Evolutionary conservation across 176 grass and related monocot species (phyloP).

Genomic region (Chloris gayana): DNA sequence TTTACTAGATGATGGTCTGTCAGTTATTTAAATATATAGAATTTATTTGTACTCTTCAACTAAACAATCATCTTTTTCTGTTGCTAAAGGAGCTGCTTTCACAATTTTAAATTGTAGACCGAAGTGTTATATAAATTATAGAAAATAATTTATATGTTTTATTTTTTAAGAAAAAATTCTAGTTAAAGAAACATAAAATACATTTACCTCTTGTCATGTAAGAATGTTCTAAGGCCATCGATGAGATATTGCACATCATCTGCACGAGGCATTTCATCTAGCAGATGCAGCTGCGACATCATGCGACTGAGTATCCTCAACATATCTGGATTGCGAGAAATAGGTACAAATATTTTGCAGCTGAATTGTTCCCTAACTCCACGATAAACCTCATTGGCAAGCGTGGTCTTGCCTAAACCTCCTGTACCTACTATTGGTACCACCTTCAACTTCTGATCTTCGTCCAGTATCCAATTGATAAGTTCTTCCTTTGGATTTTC

Average conservation of each 20-base stretch:
- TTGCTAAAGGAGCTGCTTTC: background rate
- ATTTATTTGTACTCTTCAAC: background rate
- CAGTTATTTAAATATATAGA: too few relatives aligned
- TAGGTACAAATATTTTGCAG: background rate
- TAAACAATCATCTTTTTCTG: background rate
- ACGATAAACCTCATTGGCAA: constrained; percentile 12
- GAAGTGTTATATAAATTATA: too few relatives aligned
- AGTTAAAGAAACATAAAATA: too few relatives aligned
- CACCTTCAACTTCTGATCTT: background rate
- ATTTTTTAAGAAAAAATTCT: background rate
- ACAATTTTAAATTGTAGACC: background rate
- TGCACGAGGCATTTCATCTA: too few relatives aligned
- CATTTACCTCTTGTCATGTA: constrained; percentile 12
- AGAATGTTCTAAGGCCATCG: background rate
- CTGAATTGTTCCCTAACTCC: background rate
- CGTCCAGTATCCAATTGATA: background rate
- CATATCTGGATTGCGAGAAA: constrained; percentile 4
- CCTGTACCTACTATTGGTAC: background rate
- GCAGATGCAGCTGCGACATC: background rate
- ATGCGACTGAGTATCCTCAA: background rate
- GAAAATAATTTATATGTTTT: background rate
- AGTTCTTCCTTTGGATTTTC: background rate
- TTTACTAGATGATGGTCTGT: too few relatives aligned
- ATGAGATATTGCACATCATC: background rate
- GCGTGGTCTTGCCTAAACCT: constrained; percentile 25